Evolutionary conservation across 1,284 basidiomycete species (phyloP), one percentile per base, ranked within the genome.

Genomic region (Ustilago xerochloae): DNA sequence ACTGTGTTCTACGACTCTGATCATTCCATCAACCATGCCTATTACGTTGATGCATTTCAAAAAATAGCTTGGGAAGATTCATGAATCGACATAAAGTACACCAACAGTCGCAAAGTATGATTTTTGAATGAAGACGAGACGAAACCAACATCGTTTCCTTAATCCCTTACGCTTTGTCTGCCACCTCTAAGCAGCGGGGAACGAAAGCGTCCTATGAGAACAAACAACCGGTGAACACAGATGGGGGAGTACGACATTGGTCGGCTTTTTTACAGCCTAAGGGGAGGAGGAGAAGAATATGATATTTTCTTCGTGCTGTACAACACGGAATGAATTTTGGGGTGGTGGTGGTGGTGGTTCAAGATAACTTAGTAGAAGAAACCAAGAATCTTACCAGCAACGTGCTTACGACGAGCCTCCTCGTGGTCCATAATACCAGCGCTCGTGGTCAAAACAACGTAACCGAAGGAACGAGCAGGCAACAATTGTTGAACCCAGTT

Each of bases 381-480:
- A 59, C 84, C 83, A 51, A 85, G 79, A 63, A 85, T 85, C 88
- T 95, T 95, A 75, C 93, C 93, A 86, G 93, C 94, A 67, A 94
- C 91, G 88, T 98, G 96, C 89, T 98, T 99, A 85, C 95, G 91
- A 88, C 96, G 91, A 61, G 97, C 97, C 89, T 99, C 96, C 87
- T 97, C 94, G 87, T 99, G 97, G 88, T 99, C 96, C 86, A 99
- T 90, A 87, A 99, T 99, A 83, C 97, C 97, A 53, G 94, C 93
- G 48, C 94, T 97, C 65, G 97, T 99, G 81, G 97, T 96, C 75
- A 97, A 88, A 86, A 98, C 97, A 87, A 99, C 92, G 86, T 92
- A 92, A 63, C 96, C 96, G 87, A 99, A 98, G 54, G 92, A 92
- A 91, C 96, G 92, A 51, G 83, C 78, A 47, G 84, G 90, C 55